Evolutionary conservation across 306 rosid genomes (phyloP), one percentile per base, ranked within the genome.

Genomic region (Crataegus laevigata): DNA sequence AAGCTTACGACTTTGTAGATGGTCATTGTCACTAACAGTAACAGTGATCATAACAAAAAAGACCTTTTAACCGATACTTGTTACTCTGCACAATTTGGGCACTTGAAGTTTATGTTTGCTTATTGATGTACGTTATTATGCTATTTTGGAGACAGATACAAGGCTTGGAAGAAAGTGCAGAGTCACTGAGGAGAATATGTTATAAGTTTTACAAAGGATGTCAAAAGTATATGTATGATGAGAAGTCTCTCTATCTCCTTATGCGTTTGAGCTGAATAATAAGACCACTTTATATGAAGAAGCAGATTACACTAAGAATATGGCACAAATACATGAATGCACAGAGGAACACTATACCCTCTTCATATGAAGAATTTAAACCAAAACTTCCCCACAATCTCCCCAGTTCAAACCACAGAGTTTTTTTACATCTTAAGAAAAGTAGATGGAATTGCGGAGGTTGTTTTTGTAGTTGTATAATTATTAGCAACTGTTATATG

Each of bases 101-200:
- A 45, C 15, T 47, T 71, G 21, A 5, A 21, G 22, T 26, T 17
- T 25, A 5, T 13, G 22, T 26, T 17, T 8, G n/a, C 40, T 50
- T 4, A 24, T 12, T 73, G 47, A 74, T 84, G 58, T 54, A 22
- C 10, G 3, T 38, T 38, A 38, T 38, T 38, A 38, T 55, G 80
- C 54, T 73, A 84, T 78, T 4, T 72, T 66, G 65, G 82, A 74
- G 82, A 80, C 96, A 94, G 98, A 87, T 94, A 68, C 98, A 94
- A 66, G 60, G 94, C 87, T 72, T 94, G 93, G 98, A 94, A 90
- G 98, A 94, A 79, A 83, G 90, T 86, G 92, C 97, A 38, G 98
- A 94, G 78, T 86, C 94, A 65, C 82, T 94, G 80, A 88, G 98
- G 81, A 97, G 93, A 80, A 89, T 96, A 82, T 86, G 97, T 78